Conservation (phyloP, 2,329 filamentous ascomycete genomes). For the Alternaria sp. region DNA sequence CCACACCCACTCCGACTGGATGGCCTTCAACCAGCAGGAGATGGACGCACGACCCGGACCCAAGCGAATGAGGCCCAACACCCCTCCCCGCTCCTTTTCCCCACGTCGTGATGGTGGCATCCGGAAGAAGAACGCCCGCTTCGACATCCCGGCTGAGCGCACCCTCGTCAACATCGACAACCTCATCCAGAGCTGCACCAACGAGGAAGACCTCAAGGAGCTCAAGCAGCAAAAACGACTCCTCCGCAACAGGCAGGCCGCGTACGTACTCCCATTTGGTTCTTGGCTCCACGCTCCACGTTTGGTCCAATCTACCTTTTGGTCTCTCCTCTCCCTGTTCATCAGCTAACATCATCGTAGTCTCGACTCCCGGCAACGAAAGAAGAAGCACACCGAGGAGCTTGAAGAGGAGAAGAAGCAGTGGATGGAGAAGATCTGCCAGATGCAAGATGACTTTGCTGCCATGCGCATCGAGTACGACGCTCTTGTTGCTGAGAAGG, state of each 20-base stretch:
- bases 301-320: conserved; percentile 44
- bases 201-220: conserved; percentile 96
- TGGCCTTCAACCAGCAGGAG: conserved; percentile 61
- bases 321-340: conserved; percentile 39
- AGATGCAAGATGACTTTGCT: conserved; percentile 80
- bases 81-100: conserved; percentile 76
- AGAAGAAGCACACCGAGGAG: conserved; percentile 97
- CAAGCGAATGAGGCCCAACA: conserved; percentile 71
- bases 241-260: conserved; percentile 93
- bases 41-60: conserved; percentile 57
- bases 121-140: conserved; percentile 98
- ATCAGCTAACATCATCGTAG: conserved; percentile 61
- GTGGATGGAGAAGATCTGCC: conserved; percentile 77
- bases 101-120: conserved; percentile 85
- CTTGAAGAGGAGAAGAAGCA: conserved; percentile 97
- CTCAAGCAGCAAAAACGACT: conserved; percentile 98
- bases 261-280: conserved; percentile 70
- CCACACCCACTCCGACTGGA: conserved; percentile 68
- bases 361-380: conserved; percentile 94
- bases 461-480: conserved; percentile 71
- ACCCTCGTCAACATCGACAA: conserved; percentile 95
- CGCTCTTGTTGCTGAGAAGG: conserved; percentile 60
- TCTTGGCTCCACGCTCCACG: conserved; percentile 40
- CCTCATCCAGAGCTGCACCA: conserved; percentile 84
- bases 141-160: conserved; percentile 93